A percentile compares a stretch with the other conserved stretches of the same genome.
Evolutionary conservation across 1,284 basidiomycete species (phyloP).

Genomic region (Pterulicium gracile): DNA sequence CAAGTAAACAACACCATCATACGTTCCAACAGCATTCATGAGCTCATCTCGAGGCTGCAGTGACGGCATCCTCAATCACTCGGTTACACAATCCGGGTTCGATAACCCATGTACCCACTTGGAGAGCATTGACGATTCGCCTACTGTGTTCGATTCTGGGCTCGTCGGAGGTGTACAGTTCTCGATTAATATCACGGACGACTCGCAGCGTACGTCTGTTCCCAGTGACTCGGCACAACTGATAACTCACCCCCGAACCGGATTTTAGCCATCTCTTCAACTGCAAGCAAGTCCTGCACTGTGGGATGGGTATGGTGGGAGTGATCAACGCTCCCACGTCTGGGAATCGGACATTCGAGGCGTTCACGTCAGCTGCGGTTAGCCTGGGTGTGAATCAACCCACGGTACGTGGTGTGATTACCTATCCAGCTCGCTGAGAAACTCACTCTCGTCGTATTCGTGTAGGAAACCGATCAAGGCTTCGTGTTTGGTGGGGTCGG

Average conservation of each 20-base stretch:
- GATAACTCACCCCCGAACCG: not conserved
- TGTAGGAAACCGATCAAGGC: too few relatives aligned
- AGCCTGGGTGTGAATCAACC: too few relatives aligned
- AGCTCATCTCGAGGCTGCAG: constrained; percentile 2
- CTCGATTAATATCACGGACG: constrained; percentile 39
- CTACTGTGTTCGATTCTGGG: constrained; percentile 42
- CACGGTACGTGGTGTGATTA: too few relatives aligned
- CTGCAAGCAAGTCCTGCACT: constrained; percentile 46
- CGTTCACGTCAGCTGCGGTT: constrained; percentile 37
- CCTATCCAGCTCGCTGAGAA: too few relatives aligned
- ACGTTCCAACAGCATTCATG: constrained; percentile 1
- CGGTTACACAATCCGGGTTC: constrained; percentile 45
- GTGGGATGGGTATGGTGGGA: constrained; percentile 50
- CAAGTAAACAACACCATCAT: constrained; percentile 20
- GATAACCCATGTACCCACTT: constrained; percentile 36
- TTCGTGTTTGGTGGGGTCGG: too few relatives aligned
- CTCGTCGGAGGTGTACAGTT: constrained; percentile 28
- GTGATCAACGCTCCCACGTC: constrained; percentile 51
- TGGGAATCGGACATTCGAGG: constrained; percentile 42
- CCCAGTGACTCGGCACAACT: constrained; percentile 8
- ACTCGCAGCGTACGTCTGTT: constrained; percentile 27
- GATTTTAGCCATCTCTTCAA: constrained; percentile 47
- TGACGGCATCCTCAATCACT: constrained; percentile 27
- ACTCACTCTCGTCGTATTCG: too few relatives aligned
- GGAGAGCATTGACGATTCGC: constrained; percentile 21